Evolutionary conservation across 306 rosid genomes (phyloP).

Genomic region (Geum urbanum): DNA sequence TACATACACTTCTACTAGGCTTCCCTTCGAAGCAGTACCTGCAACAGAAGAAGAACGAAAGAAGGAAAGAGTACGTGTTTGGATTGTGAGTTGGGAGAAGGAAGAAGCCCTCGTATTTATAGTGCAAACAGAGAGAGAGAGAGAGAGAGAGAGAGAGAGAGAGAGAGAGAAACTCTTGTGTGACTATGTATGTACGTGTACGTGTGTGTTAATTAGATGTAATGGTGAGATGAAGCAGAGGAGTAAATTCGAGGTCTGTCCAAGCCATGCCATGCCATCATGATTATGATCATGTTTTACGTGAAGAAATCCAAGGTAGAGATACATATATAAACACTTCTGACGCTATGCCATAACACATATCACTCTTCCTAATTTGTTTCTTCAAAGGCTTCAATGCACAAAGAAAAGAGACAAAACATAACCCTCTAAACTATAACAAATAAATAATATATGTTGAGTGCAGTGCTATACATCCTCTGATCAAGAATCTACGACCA

Average conservation of each 20-base stretch:
- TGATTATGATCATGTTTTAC: conserved; percentile 19
- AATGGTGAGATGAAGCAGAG: conserved; percentile 26
- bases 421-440: conserved; percentile 15
- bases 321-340: conserved; percentile 15
- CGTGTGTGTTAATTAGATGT: conserved; percentile 16
- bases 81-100: conserved; percentile 18
- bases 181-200: too few species aligned
- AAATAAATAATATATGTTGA: not conserved
- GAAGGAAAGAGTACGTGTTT: not conserved
- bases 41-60: not conserved
- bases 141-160: conserved; percentile 17
- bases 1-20: not conserved
- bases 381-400: conserved; percentile 36
- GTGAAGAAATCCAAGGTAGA: conserved; percentile 37
- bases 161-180: not conserved
- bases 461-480: conserved; percentile 2
- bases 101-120: conserved; percentile 42
- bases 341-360: conserved; percentile 30
- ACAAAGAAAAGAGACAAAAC: conserved; percentile 28
- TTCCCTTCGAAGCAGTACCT: too few species aligned
- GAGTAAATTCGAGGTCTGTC: conserved; percentile 35
- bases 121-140: conserved; percentile 14
- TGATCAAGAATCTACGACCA: conserved; percentile 25
- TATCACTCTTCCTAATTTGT: conserved; percentile 9
- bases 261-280: conserved; percentile 35